Conservation (phyloP, 495 filamentous ascomycete genomes). For the Penicillium waksmanii region DNA sequence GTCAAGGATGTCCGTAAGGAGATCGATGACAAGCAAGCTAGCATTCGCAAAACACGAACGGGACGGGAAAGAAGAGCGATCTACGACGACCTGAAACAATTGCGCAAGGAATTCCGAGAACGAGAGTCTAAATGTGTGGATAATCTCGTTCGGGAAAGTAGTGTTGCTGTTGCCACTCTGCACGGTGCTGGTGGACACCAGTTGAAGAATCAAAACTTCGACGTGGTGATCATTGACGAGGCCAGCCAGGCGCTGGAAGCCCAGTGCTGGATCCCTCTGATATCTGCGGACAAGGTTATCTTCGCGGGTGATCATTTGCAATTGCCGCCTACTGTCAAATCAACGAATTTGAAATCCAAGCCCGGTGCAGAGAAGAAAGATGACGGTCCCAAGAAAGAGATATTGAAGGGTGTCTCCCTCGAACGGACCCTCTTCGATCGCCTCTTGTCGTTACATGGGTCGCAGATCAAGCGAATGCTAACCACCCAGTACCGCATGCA, state of each 20-base stretch:
- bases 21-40: slow-evolving; percentile 90
- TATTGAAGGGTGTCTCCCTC: slow-evolving; percentile 56
- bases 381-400: slow-evolving; percentile 30
- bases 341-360: slow-evolving; percentile 35
- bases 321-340: slow-evolving; percentile 93
- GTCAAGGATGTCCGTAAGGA: slow-evolving; percentile 91
- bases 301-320: slow-evolving; percentile 95
- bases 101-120: slow-evolving; percentile 87
- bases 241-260: slow-evolving; percentile 95
- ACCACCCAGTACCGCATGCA: slow-evolving; percentile 99
- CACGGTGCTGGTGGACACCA: slow-evolving; percentile 92
- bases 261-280: slow-evolving; percentile 95
- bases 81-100: slow-evolving; percentile 80
- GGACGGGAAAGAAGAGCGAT: slow-evolving; percentile 80
- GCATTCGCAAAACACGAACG: slow-evolving; percentile 81
- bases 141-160: slow-evolving; percentile 73
- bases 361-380: slow-evolving; percentile 23
- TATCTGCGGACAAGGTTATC: slow-evolving; percentile 80
- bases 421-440: slow-evolving; percentile 92
- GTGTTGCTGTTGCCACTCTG: slow-evolving; percentile 87
- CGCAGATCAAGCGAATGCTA: slow-evolving; percentile 86
- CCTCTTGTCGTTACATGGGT: slow-evolving; percentile 79
- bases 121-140: slow-evolving; percentile 80
- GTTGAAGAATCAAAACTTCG: slow-evolving; percentile 78
- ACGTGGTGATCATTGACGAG: slow-evolving; percentile 95